Evolutionary conservation across 2,329 filamentous ascomycete species (phyloP).

Genomic region (Exserohilum turcica): DNA sequence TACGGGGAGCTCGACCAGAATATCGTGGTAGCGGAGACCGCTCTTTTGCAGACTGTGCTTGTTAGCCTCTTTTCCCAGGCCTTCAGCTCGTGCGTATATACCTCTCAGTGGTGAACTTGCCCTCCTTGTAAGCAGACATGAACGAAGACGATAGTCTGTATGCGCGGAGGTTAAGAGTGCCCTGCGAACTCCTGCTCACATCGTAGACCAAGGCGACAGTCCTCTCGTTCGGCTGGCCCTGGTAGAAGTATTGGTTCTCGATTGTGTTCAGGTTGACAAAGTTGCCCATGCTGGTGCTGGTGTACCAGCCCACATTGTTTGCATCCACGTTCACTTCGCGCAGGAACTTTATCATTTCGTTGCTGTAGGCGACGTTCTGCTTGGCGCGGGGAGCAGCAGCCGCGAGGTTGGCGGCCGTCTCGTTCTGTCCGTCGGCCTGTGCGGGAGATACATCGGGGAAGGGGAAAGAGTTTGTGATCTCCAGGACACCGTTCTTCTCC

Average conservation of each 20-base stretch:
- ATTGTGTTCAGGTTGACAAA: slow-evolving; percentile 94
- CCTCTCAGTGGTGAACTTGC: slow-evolving; percentile 96
- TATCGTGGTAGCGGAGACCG: slow-evolving; percentile 90
- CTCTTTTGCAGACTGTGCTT: slow-evolving; percentile 82
- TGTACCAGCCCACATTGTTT: slow-evolving; percentile 98
- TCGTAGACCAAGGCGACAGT: slow-evolving; percentile 92
- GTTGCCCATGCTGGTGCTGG: slow-evolving; percentile 97
- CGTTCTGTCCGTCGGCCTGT: slow-evolving; percentile 53
- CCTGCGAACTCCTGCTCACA: slow-evolving; percentile 91
- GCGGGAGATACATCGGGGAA: slow-evolving; percentile 83
- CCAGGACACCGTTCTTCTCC: slow-evolving; percentile 79
- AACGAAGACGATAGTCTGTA: slow-evolving; percentile 89
- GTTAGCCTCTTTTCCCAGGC: slow-evolving; percentile 17
- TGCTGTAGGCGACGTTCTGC: slow-evolving; percentile 84
- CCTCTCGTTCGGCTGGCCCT: slow-evolving; percentile 85
- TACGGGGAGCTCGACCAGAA: slow-evolving; percentile 87
- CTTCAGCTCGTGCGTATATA: slow-evolving; percentile 58
- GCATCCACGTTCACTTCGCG: slow-evolving; percentile 98
- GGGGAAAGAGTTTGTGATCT: slow-evolving; percentile 93
- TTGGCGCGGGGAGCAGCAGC: slow-evolving; percentile 91
- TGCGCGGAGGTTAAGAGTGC: slow-evolving; percentile 84
- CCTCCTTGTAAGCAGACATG: slow-evolving; percentile 91
- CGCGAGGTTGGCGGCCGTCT: slow-evolving; percentile 63
- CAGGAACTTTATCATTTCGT: slow-evolving; percentile 95
- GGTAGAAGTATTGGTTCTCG: slow-evolving; percentile 97